A percentile compares a stretch with the other conserved stretches of the same genome.
Conservation (phyloP, 495 filamentous ascomycete species). For the Neurospora intermedia region DNA sequence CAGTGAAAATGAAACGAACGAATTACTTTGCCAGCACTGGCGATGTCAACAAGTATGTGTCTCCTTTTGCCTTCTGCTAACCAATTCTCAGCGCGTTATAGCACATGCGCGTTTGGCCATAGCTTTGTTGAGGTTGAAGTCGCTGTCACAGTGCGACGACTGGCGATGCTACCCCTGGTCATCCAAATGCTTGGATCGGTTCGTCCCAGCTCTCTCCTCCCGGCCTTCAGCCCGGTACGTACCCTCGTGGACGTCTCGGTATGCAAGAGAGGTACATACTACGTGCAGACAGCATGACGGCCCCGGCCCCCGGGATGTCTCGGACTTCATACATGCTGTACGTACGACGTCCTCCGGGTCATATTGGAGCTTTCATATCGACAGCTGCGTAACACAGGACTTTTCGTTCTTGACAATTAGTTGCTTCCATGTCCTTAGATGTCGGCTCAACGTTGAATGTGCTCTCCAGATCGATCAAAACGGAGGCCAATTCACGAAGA, state of each 20-base stretch:
- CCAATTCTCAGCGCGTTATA: not conserved
- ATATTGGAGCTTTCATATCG: not conserved
- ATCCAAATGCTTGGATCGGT: not conserved
- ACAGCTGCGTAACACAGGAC: not conserved
- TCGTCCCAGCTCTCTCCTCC: not conserved
- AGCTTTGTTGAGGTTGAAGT: not conserved
- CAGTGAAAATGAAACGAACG: not conserved
- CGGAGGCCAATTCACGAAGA: not conserved
- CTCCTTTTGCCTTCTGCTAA: not conserved
- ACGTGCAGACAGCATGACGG: not conserved
- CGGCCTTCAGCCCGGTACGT: not conserved
- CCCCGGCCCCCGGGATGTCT: not conserved
- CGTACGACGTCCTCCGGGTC: not conserved
- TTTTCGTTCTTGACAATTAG: not conserved
- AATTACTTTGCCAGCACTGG: not conserved
- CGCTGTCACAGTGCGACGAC: not conserved
- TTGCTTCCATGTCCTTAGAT: not conserved
- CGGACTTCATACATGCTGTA: not conserved
- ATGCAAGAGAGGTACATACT: not conserved
- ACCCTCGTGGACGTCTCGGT: not conserved
- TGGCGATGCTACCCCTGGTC: not conserved
- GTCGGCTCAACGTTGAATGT: not conserved
- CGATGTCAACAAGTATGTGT: not conserved
- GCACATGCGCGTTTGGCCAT: not conserved
- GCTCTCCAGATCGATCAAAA: not conserved